Percentiles rank a stretch among this genome's conserved stretches.
phyloP scores from a whole-genome alignment of 2,329 filamentous ascomycete genomes.

The Alternaria sp. region DNA sequence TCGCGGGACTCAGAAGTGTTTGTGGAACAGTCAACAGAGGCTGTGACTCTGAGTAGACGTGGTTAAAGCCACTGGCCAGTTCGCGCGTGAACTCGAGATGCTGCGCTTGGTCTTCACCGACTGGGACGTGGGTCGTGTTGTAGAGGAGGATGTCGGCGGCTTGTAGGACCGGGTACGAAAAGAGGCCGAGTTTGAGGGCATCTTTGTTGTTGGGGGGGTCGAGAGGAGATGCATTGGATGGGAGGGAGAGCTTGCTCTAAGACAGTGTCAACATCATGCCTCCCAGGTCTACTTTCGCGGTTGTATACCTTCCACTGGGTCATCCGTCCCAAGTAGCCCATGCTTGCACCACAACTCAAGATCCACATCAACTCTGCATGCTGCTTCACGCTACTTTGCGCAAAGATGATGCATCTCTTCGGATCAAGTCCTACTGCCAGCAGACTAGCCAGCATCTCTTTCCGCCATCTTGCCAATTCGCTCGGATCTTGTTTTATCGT shows the following conservation, averaged over 20 bases:
- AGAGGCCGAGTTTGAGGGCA: constrained; percentile 82
- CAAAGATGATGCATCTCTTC: constrained; percentile 77
- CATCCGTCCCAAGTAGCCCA: constrained; percentile 96
- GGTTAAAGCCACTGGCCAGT: constrained; percentile 86
- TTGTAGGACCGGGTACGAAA: constrained; percentile 95
- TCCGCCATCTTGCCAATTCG: constrained; percentile 68
- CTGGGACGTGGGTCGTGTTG: constrained; percentile 90
- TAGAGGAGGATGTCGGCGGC: constrained; percentile 90
- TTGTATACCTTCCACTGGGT: constrained; percentile 92
- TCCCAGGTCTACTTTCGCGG: background rate
- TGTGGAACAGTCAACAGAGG: constrained; percentile 30
- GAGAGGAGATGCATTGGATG: constrained; percentile 63
- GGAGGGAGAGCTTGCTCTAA: constrained; percentile 71
- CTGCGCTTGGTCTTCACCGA: constrained; percentile 93
- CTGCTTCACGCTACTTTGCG: constrained; percentile 76
- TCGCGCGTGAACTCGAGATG: constrained; percentile 93
- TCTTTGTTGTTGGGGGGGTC: constrained; percentile 59
- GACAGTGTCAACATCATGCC: background rate
- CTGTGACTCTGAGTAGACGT: constrained; percentile 64
- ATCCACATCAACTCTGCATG: constrained; percentile 98
- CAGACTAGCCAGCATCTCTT: constrained; percentile 78
- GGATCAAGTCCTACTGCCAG: constrained; percentile 85
- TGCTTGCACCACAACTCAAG: constrained; percentile 85
- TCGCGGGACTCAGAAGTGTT: constrained; percentile 62
- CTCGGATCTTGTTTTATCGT: constrained; percentile 71